Percentiles rank a stretch among this genome's conserved stretches.
phyloP scores from a whole-genome alignment of 2,329 filamentous ascomycete species.

The Hymenoscyphus repandus region DNA sequence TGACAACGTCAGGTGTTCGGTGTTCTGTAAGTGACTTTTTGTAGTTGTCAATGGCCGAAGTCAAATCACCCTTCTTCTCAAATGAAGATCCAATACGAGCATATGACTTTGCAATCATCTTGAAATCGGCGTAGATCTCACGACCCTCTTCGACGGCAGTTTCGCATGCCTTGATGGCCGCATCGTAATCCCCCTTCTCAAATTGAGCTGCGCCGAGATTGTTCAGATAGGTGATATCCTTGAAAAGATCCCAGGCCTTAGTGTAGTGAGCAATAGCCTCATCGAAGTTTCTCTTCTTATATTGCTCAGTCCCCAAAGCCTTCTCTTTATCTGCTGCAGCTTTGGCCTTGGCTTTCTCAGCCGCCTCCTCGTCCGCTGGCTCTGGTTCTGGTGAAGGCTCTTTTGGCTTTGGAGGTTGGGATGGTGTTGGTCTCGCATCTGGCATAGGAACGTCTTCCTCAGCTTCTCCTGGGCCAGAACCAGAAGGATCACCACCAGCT shows the following conservation, averaged over 20 bases:
- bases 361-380: conserved; percentile 72
- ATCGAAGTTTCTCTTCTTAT: conserved; percentile 98
- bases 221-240: conserved; percentile 97
- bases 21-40: conserved; percentile 93
- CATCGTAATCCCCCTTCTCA: conserved; percentile 92
- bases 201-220: conserved; percentile 92
- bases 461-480: conserved; percentile 37
- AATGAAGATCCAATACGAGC: conserved; percentile 91
- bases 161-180: conserved; percentile 78
- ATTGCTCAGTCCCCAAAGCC: conserved; percentile 85
- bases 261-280: conserved; percentile 89
- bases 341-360: conserved; percentile 84
- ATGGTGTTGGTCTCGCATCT: conserved; percentile 49
- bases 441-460: conserved; percentile 76
- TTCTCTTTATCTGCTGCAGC: conserved; percentile 92
- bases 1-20: conserved; percentile 87
- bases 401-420: conserved; percentile 40
- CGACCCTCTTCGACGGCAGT: conserved; percentile 88
- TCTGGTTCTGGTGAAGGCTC: conserved; percentile 56
- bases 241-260: conserved; percentile 90
- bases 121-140: conserved; percentile 89
- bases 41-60: conserved; percentile 81
- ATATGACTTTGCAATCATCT: conserved; percentile 97
- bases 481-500: conserved; percentile 40
- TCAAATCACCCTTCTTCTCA: conserved; percentile 79